Conservation (phyloP, 768 basidiomycete species). For the Mycena alexandri region DNA sequence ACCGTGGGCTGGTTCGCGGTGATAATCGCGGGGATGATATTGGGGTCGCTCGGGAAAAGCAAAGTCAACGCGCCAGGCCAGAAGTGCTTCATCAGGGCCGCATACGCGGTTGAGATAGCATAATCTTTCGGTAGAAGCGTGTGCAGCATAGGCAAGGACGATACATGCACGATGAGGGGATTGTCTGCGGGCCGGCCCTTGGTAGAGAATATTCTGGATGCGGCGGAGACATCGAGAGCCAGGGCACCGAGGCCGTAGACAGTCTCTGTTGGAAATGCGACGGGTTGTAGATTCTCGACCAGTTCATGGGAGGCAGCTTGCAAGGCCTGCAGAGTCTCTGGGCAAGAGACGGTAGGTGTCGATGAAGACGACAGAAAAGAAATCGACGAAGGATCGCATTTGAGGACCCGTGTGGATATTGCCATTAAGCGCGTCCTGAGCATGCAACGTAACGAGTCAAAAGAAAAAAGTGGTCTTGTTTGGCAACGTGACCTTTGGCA, state of each 20-base stretch:
- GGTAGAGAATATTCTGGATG: constrained; percentile 81
- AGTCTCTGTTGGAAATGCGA: constrained; percentile 97
- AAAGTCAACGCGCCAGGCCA: constrained; percentile 97
- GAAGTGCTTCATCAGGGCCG: constrained; percentile 81
- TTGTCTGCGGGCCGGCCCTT: constrained; percentile 97
- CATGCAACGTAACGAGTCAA: constrained; percentile 5
- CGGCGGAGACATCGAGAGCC: constrained; percentile 75
- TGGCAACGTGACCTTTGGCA: background rate
- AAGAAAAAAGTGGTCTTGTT: constrained; percentile 9
- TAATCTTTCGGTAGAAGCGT: constrained; percentile 79
- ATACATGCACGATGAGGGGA: constrained; percentile 97
- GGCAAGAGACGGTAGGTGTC: constrained; percentile 61
- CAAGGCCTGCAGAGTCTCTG: constrained; percentile 67
- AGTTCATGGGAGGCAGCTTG: constrained; percentile 68
- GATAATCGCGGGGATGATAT: constrained; percentile 76
- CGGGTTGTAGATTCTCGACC: constrained; percentile 60
- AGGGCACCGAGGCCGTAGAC: constrained; percentile 97
- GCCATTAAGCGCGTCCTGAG: constrained; percentile 36
- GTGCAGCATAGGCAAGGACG: constrained; percentile 84
- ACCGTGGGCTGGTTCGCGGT: constrained; percentile 86
- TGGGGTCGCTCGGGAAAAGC: constrained; percentile 82
- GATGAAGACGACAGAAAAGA: constrained; percentile 62
- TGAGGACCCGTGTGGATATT: constrained; percentile 58
- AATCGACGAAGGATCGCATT: constrained; percentile 75
- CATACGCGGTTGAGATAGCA: constrained; percentile 72